These are phyloP conservation scores for Clarkia xantiana DNA, from an alignment of 345 rosid genomes.

Conservation along the genomic window DNA sequence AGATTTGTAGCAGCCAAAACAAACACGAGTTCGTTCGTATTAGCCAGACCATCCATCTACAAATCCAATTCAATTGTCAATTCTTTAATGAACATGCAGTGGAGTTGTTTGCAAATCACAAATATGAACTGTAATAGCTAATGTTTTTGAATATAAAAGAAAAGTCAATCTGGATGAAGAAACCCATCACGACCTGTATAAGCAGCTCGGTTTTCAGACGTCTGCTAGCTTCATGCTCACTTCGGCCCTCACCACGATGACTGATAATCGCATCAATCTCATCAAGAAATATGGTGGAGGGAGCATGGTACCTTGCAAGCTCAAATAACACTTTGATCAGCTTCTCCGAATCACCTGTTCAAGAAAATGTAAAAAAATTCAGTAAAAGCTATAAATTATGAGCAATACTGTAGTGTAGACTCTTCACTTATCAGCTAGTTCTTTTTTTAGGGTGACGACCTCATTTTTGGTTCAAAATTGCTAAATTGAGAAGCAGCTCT, in stretches of 20 bases:
- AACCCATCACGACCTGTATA: conserved; percentile 48
- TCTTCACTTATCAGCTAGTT: no score
- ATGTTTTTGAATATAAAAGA: not conserved
- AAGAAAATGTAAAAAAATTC: not conserved
- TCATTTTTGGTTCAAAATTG: no score
- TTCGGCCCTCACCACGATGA: conserved; percentile 86
- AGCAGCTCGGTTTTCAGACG: conserved; percentile 98
- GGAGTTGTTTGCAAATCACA: conserved; percentile 1
- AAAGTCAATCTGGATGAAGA: conserved; percentile 2
- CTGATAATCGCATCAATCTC: conserved; percentile 96
- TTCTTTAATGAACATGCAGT: not conserved
- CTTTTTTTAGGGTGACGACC: no score
- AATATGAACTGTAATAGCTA: conserved; percentile 38
- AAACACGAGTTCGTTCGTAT: conserved; percentile 78
- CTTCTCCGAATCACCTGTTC: conserved; percentile 94
- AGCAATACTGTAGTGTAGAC: no score
- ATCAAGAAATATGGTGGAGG: conserved; percentile 92
- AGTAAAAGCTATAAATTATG: no score
- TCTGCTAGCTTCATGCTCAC: conserved; percentile 99
- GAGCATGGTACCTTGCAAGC: conserved; percentile 94
- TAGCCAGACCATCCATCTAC: conserved; percentile 95
- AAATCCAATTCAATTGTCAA: conserved; percentile 13
- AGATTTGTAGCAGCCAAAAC: conserved; percentile 97
- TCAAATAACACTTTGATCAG: conserved; percentile 84
- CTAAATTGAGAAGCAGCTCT: no score